Conservation (phyloP, 2,329 filamentous ascomycete species). For the Biscogniauxia mediterranea region DNA sequence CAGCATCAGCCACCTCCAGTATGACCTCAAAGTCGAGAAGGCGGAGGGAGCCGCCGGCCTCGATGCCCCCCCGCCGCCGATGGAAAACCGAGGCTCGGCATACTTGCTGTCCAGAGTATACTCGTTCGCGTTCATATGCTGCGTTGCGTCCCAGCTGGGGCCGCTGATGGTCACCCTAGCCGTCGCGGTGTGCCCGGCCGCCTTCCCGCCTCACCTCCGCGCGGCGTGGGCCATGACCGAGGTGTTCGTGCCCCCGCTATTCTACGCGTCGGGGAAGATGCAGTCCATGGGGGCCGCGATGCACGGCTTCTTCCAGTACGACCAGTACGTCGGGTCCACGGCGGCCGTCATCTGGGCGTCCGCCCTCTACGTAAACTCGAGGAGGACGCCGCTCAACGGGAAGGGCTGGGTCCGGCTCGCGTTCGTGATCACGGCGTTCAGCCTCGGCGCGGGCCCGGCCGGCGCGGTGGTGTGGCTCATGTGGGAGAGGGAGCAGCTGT, state of each 20-base stretch:
- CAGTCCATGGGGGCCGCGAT: conserved; percentile 16
- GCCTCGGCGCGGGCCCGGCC: conserved; percentile 11
- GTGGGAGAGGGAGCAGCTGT: conserved; percentile 18
- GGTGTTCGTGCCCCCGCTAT: conserved; percentile 15
- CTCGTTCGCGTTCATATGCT: conserved; percentile 16
- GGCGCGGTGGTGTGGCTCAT: conserved; percentile 19
- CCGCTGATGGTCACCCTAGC: conserved; percentile 10
- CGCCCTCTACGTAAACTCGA: conserved; percentile 15
- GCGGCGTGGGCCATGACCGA: conserved; percentile 13
- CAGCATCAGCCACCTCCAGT: neutral
- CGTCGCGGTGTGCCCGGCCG: conserved; percentile 8
- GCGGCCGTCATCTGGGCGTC: conserved; percentile 16
- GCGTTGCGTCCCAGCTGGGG: conserved; percentile 12
- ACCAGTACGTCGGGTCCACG: conserved; percentile 19
- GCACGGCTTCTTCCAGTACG: conserved; percentile 20
- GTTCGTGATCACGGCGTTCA: conserved; percentile 9
- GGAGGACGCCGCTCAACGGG: conserved; percentile 5
- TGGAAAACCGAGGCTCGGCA: neutral
- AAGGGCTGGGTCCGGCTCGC: conserved; percentile 13
- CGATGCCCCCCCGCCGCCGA: too few relatives aligned
- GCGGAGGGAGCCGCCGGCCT: neutral
- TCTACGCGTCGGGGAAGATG: conserved; percentile 16
- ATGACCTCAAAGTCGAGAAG: conserved; percentile 2
- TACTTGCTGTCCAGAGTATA: conserved; percentile 4
- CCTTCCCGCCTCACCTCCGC: conserved; percentile 5